A percentile compares a stretch with the other conserved stretches of the same genome.
These are phyloP conservation scores for Ramaria rubella DNA, from an alignment of 768 basidiomycete genomes.

Conservation along the genomic window DNA sequence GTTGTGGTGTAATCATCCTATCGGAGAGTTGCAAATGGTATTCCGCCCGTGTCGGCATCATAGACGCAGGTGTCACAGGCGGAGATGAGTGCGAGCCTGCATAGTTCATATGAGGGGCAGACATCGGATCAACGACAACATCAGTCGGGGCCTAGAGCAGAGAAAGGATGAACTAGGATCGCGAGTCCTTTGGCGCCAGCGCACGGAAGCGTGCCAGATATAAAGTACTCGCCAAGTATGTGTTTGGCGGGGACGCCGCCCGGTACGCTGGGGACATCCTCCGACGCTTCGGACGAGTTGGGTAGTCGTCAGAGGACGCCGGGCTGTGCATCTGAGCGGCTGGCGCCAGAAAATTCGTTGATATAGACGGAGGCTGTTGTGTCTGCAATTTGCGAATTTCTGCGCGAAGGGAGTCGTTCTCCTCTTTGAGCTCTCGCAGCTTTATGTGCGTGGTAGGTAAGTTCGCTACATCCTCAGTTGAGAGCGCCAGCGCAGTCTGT, in stretches of 20 bases:
- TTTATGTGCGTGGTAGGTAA: conserved; percentile 67
- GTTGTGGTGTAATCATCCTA: neutral
- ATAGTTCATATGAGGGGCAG: neutral
- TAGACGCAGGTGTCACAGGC: neutral
- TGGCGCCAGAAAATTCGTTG: neutral
- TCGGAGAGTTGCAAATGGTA: conserved; percentile 4
- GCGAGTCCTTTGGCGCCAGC: neutral
- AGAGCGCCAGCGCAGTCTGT: conserved; percentile 64
- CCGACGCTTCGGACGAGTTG: neutral
- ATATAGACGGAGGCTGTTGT: neutral
- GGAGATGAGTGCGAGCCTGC: neutral
- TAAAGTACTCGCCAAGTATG: conserved; percentile 10
- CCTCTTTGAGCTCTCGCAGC: conserved; percentile 78
- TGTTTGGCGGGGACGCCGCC: neutral
- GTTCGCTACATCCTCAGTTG: conserved; percentile 68
- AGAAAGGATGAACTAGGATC: conserved; percentile 12
- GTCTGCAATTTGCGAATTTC: conserved; percentile 10
- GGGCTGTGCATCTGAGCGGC: neutral
- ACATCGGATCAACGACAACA: neutral
- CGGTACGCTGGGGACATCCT: neutral
- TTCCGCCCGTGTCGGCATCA: neutral
- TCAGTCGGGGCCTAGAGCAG: neutral
- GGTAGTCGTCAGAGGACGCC: neutral
- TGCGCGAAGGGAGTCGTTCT: conserved; percentile 52
- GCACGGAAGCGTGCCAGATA: neutral